Base-by-base conservation (phyloP, 257 asterid species). In the Coffea canephora region DNA sequence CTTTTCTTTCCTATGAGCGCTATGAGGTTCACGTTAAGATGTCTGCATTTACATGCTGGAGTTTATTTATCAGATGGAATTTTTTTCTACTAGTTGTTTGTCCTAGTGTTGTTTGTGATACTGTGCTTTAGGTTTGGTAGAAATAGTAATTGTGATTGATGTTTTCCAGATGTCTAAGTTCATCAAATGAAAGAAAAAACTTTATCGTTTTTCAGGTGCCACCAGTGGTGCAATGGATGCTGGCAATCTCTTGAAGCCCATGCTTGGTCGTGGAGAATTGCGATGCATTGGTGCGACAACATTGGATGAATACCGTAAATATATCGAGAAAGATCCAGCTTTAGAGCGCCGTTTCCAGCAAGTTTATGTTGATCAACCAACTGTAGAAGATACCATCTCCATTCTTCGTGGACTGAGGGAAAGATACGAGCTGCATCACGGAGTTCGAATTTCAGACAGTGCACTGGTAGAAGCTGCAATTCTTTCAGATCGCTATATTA, bases 261-360 rank as follows among this genome's bases (percentile, higher is more conserved):
- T 92, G 98, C 96, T 94, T 79, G 97, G 97, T 65, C 90, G 98
- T 62, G 97, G 98, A 73, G 97, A 92, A 79, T 97, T 92, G 15
- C 89, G 97, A 85, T 92, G 98, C 87, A 94, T 92, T 23, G 98
- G 97, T 76, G 98, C 98, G 76, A 94, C 98, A 74, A 94, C 97
- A 12, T 89, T 92, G 77, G 91, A 91, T 67, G 98, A 94, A 80
- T 94, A 94, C 82, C 86, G 97, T 78, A 94, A 90, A 84, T 94
- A 94, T 86, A 89, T 94, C 81, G 98, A 94, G 88, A 94, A 94
- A 88, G 98, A 94, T 84, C 97, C 97, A 83, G 98, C 98, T 49
- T 78, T 94, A 80, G 98, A 94, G 78, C 94, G 98, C 71, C 89
- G 98, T 83, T 94, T 94, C 80, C 98, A 94, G 78, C 98, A 94